phyloP scores from a whole-genome alignment of 805 yeast species.

The Pichia californica region DNA sequence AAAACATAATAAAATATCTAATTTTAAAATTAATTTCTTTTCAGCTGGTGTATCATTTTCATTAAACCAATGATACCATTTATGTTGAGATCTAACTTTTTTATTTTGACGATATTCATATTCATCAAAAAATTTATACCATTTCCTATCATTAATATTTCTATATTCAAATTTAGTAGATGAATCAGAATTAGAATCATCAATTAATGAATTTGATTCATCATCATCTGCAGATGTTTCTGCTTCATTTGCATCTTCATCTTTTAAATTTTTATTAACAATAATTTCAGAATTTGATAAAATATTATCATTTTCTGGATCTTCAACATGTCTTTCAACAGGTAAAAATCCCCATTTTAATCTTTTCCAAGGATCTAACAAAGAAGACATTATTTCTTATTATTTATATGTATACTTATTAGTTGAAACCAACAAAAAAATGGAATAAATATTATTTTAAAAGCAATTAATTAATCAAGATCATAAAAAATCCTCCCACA shows the following conservation, averaged over 20 bases:
- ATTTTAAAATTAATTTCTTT: slow-evolving; percentile 40
- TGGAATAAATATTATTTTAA: too few relatives aligned
- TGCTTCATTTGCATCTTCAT: neutral
- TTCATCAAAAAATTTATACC: slow-evolving; percentile 56
- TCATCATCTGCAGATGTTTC: neutral
- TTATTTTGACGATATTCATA: slow-evolving; percentile 48
- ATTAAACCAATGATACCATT: slow-evolving; percentile 53
- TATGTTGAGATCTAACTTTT: slow-evolving; percentile 26
- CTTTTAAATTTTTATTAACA: neutral
- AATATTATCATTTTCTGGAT: neutral
- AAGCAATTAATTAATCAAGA: too few relatives aligned
- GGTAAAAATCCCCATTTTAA: slow-evolving; percentile 7
- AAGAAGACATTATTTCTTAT: neutral
- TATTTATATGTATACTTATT: neutral
- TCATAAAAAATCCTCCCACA: too few relatives aligned
- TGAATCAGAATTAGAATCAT: neutral
- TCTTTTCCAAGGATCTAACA: slow-evolving; percentile 1
- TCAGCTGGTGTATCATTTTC: slow-evolving; percentile 43
- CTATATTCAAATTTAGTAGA: slow-evolving; percentile 32
- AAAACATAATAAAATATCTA: slow-evolving; percentile 48
- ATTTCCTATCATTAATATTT: slow-evolving; percentile 45
- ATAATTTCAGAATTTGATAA: too few relatives aligned
- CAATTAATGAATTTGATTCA: neutral
- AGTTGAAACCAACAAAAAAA: too few relatives aligned
- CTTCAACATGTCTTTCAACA: slow-evolving; percentile 1